Base-by-base conservation (phyloP, 192 early-diverging fungal species). In the Backusella circina region DNA sequence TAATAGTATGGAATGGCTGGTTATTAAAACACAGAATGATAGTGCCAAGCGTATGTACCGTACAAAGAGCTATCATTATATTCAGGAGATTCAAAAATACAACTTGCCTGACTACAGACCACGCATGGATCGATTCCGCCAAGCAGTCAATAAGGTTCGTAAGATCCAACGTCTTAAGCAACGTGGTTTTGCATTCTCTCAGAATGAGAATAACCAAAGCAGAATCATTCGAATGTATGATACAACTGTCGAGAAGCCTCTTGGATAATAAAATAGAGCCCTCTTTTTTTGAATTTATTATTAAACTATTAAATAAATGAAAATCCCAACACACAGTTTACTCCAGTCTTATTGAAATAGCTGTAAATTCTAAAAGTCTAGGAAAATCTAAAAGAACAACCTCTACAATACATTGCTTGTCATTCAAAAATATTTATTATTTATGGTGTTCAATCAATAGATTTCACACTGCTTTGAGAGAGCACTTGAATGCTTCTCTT, bases 51-150 rank as follows among this genome's bases (percentile, higher is more conserved):
- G 96, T 51, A 93, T 93, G 83, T 94, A 93, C 79, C 82, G 88
- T 21, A 87, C 96, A 32, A 77, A 89, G 71, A 87, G 92, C 16
- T 98, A 98, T 82, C 98, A 99, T 78, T 94, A 96, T 75, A 93
- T 98, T 38, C 97, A 98, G 82, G 98, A 99, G 85, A 99, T 99
- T 72, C 94, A 98, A 84, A 98, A 97, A 83, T 95, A 94, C 91
- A 98, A 99, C 84, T 95, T 99, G 73, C 98, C 96, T 21, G 98
- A 99, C 75, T 96, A 96, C 78, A 89, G 96, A 35, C 98, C 98
- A 32, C 86, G 97, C 35, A 95, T 96, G 95, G 96, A 99, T 81
- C 90, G 93, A 72, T 99, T 99, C 94, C 88, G 93, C 69, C 96
- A 97, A 84, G 96, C 96, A 3, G 96, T 98, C 23, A 92, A 96